phyloP scores from a whole-genome alignment of 2,329 filamentous ascomycete genomes.

The Ophiocordyceps polyrhachis-furcata region DNA sequence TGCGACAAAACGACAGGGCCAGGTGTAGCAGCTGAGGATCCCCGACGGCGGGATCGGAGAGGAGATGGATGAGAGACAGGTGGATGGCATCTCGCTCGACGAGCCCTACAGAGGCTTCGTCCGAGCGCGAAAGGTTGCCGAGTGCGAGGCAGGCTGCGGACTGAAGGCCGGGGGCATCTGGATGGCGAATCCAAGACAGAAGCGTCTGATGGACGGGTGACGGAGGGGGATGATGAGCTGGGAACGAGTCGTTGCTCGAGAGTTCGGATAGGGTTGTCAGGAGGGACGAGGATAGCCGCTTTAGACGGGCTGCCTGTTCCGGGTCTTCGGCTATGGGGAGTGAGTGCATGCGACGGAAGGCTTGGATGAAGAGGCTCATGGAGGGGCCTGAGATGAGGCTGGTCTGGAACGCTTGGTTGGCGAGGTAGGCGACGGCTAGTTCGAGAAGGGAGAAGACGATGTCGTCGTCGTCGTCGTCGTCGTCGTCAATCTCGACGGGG shows the following conservation, averaged over 20 bases:
- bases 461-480: conserved; percentile 24
- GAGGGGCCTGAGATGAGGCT: conserved; percentile 21
- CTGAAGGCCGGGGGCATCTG: conserved; percentile 23
- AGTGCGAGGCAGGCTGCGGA: conserved; percentile 40
- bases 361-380: conserved; percentile 24
- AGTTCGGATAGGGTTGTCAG: conserved; percentile 32
- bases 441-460: conserved; percentile 33
- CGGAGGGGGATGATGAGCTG: conserved; percentile 20
- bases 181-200: conserved; percentile 25
- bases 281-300: conserved; percentile 28
- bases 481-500: conserved; percentile 9
- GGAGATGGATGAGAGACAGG: conserved; percentile 24
- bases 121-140: conserved; percentile 42
- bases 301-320: conserved; percentile 23
- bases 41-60: conserved; percentile 20
- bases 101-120: conserved; percentile 31
- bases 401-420: conserved; percentile 31
- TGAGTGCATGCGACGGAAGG: conserved; percentile 28
- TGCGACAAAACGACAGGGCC: conserved; percentile 42
- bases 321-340: conserved; percentile 23
- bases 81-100: conserved; percentile 23
- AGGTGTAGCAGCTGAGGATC: conserved; percentile 37
- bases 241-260: conserved; percentile 30
- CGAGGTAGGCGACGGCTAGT: conserved; percentile 36
- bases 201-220: conserved; percentile 23